Conservation (phyloP, 139 green algal species). For the Nannochloris sp. region DNA sequence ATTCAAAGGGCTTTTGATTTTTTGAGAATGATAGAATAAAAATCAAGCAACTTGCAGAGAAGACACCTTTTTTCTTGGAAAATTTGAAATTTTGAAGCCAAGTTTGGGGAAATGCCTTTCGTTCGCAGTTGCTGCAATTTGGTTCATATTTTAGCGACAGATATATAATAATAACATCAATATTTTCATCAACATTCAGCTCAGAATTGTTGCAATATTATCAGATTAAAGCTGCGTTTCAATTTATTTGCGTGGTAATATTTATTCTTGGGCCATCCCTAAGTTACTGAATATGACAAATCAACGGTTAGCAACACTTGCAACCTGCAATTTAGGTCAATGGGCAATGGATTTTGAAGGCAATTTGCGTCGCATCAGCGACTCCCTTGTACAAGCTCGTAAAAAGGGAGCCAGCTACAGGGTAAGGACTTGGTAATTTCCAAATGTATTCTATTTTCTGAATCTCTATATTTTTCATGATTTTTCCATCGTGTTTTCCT, state of each 20-base stretch:
- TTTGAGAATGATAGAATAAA: too few relatives aligned
- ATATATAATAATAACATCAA: background rate
- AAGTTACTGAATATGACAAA: slow-evolving; percentile 2
- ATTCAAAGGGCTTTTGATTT: too few relatives aligned
- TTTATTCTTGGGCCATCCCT: too few relatives aligned
- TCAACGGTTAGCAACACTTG: slow-evolving; percentile 43
- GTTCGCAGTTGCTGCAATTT: background rate
- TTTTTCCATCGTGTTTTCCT: background rate
- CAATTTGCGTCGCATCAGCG: slow-evolving; percentile 75
- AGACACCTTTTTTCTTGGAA: too few relatives aligned
- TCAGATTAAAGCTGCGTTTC: too few relatives aligned
- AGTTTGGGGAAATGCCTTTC: background rate
- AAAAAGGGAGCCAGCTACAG: slow-evolving; percentile 61
- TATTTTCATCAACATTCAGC: background rate
- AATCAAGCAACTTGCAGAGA: too few relatives aligned
- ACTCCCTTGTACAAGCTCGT: slow-evolving; percentile 69
- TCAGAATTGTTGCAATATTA: too few relatives aligned
- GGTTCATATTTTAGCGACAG: background rate
- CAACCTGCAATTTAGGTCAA: slow-evolving; percentile 95
- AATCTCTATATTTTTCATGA: background rate
- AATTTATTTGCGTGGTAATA: too few relatives aligned
- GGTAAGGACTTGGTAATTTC: slow-evolving; percentile 33
- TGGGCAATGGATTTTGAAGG: slow-evolving; percentile 96
- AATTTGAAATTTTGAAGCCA: too few relatives aligned
- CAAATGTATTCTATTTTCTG: background rate